Percentiles rank a stretch among this genome's conserved stretches.
Evolutionary conservation across 164 flowering plant genomes (phyloP).

Genomic region (Magnolia kwangsiensis): DNA sequence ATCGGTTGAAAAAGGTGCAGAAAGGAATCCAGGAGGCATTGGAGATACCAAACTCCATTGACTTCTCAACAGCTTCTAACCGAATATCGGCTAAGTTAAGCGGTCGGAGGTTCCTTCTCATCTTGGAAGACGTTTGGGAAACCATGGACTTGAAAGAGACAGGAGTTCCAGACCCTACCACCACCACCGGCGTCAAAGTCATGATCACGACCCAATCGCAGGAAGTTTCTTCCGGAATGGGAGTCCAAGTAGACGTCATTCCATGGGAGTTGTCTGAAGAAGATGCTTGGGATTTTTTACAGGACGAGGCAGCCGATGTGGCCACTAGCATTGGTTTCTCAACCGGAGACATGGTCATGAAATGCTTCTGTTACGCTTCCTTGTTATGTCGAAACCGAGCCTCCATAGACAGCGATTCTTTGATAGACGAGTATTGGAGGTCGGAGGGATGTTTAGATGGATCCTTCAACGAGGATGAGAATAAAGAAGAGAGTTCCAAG

Average conservation of each 20-base stretch:
- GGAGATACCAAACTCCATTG: too few species aligned
- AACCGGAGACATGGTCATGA: not conserved
- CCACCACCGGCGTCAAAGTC: not conserved
- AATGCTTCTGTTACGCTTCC: not conserved
- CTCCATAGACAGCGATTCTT: not conserved
- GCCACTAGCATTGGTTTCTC: not conserved
- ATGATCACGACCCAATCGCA: not conserved
- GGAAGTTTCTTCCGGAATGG: not conserved
- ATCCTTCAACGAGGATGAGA: not conserved
- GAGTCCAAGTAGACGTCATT: not conserved
- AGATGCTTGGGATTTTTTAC: not conserved
- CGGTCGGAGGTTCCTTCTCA: not conserved
- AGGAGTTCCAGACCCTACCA: not conserved
- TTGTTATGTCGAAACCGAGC: not conserved
- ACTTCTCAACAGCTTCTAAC: too few species aligned
- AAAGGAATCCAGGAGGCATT: too few species aligned
- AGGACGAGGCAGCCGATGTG: not conserved
- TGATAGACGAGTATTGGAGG: not conserved
- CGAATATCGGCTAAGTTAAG: too few species aligned
- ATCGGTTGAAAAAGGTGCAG: too few species aligned
- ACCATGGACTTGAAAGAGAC: not conserved
- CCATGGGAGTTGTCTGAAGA: not conserved
- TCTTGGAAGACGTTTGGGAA: conserved; percentile 1
- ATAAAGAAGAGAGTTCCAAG: too few species aligned
- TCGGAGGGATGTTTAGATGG: not conserved